These are phyloP conservation scores for Aspergillus hortae DNA, from an alignment of 2,329 filamentous ascomycete species.

Conservation along the genomic window DNA sequence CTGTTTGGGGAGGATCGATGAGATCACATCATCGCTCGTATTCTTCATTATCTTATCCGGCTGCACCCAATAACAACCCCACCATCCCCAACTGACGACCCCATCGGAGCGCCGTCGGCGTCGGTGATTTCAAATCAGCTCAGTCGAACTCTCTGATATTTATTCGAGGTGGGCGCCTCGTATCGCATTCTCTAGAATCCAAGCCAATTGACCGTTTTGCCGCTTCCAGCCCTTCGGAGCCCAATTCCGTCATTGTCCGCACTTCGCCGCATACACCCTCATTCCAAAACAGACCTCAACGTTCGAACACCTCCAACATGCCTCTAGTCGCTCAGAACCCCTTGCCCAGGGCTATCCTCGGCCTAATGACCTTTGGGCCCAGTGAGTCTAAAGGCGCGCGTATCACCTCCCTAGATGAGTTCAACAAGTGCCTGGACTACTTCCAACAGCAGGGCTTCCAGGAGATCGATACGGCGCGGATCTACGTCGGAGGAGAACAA, in stretches of 20 bases:
- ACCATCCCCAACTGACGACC: neutral
- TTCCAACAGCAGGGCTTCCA: slow-evolving; percentile 77
- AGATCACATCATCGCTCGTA: neutral
- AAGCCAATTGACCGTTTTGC: neutral
- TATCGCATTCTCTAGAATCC: neutral
- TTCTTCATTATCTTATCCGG: slow-evolving; percentile 1
- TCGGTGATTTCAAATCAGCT: neutral
- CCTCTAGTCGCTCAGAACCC: slow-evolving; percentile 35
- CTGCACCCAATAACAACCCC: neutral
- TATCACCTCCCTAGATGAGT: slow-evolving; percentile 67
- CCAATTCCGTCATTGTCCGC: no score
- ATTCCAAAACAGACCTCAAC: neutral
- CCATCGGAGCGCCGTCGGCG: neutral
- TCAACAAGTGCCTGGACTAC: slow-evolving; percentile 68
- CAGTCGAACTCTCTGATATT: no score
- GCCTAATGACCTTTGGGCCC: slow-evolving; percentile 81
- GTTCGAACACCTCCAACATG: slow-evolving; percentile 19
- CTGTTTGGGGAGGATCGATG: neutral
- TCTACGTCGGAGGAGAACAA: slow-evolving; percentile 69
- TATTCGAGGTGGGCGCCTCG: no score
- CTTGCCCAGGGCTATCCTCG: slow-evolving; percentile 72
- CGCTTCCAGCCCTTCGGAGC: neutral
- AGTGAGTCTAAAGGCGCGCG: slow-evolving; percentile 62
- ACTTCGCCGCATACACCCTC: neutral
- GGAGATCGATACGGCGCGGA: slow-evolving; percentile 78